Base-by-base conservation (phyloP, 352 stramenopile species). In the Thalassiosira mediterranea region DNA sequence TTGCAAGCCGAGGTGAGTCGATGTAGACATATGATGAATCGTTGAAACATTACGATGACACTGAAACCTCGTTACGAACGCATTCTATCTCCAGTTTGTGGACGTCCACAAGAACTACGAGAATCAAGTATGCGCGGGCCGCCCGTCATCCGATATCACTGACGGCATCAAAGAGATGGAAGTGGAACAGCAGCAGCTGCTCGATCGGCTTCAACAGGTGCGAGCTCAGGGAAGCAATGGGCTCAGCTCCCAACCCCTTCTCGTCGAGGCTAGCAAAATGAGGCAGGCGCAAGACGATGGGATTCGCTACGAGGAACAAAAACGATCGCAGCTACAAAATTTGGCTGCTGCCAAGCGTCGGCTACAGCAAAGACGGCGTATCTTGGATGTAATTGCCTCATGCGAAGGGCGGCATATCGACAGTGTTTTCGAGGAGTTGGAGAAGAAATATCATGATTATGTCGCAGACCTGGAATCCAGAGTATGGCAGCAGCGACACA, bases 231-330 rank as follows among this genome's bases (percentile, higher is more conserved):
- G 19, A 7, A 64, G n/a, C 47, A 61, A 56, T 10, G 68, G 49
- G 15, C 19, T 11, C 3, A 49, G 42, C 23, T 76, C 83, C 49
- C 89, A 94, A 63, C 83, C 42, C 8, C 31, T 81, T 21, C 42
- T 81, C 15, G 4, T 34, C 32, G 34, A 61, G 37, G 97, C 95
- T 23, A 97, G 90, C 65, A 81, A 90, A 7, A 79, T 98, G 49
- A 92, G 96, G 15, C 94, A 97, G 66, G 93, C 96, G 68, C 95
- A 98, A 78, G 96, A 98, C 81, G 94, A 98, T 53, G 93, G 98
- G 52, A 91, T 95, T 25, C 95, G 96, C 61, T 89, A 98, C 13
- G 81, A 86, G 7, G 94, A 97, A 38, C 88, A 95, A 57, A 92
- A 95, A 75, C 79, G 85, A 11, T 93, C 98, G 61, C 95, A 98